Base-by-base conservation (phyloP, 1,139 yeast genomes). In the Candida sanyaensis region DNA sequence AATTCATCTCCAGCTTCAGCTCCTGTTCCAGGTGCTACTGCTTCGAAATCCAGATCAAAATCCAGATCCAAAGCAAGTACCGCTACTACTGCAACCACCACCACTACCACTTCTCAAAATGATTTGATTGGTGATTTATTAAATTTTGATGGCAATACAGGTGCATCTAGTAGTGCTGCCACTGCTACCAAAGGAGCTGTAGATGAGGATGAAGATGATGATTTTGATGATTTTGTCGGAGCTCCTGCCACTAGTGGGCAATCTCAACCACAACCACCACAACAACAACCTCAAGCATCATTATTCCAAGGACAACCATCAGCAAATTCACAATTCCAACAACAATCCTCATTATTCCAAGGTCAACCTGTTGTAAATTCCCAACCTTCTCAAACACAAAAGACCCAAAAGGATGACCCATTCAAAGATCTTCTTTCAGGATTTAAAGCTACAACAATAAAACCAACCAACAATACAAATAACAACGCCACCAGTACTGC, bases 151-250 rank as follows among this genome's bases (percentile, higher is more conserved):
- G 76, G 68, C 32, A 53, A 69, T 9, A 52, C 56, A 11, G 12
- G 31, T 13, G 55, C 58, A 24, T 54, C 60, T 27, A 55, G 39
- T 4, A 40, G 33, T 10, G 26, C 38, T 23, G 37, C 32, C 28
- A 11, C 41, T 11, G 47, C 43, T 23, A 28, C 31, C 17, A 36
- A 24, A n/a, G 30, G 10, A 8, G 23, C 11, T 12, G 38, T 17
- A 2, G 21, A n/a, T 2, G 12, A 37, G 1, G 57, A 52, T 10
- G 66, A 59, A 2, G 83, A 74, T 21, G 88, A 83, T 38, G 90
- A 84, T 41, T 96, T 87, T 55, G 97, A 91, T 58, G 98, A 92
- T 38, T 92, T 92, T 67, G 96, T 89, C 55, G 98, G 93, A 57
- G 96, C 97, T 4, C 80, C 79, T 56, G 81, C 64, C 74, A 56